Base-by-base conservation (phyloP, 2,329 filamentous ascomycete species). In the Fusarium mundagurra region DNA sequence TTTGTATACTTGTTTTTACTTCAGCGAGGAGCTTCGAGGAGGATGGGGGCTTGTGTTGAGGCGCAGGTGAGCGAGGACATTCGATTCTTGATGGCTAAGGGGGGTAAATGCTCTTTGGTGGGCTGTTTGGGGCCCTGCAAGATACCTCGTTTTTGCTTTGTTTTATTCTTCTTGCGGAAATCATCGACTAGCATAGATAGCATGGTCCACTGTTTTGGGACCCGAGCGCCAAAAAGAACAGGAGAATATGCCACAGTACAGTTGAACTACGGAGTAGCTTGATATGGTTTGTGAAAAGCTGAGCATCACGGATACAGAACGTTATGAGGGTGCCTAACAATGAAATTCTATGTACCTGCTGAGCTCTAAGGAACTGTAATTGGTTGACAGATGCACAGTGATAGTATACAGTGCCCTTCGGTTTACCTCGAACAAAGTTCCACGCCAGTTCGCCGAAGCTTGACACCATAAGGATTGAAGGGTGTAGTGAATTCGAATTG, bases 1-100 rank as follows among this genome's bases (percentile, higher is more conserved):
- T 74, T 69, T 53, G 55, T 48, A 60, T 60, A 72, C 45, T 60
- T 70, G 60, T 59, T 72, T 71, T 60, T 63, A 48, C 70, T 63
- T 67, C 44, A 74, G 72, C 72, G 72, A 72, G 72, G 72, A 74
- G 72, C 72, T 72, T 72, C 61, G 51, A 72, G 41, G 31, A 72
- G 60, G 63, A 72, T 53, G 62, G 59, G 41, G 43, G 50, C 58
- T 61, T 61, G 48, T 55, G 66, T 67, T 44, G 50, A 61, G 62
- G 48, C 67, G 58, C 38, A 63, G 59, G 51, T 39, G 63, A 61
- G 33, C 44, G 27, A 64, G 57, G 64, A 44, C 48, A 51, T 69
- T 72, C 71, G 31, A 60, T 74, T 74, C 71, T 69, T 41, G 45
- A 45, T 60, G 48, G 58, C 29, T 60, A 55, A 61, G 43, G 31